phyloP scores from a whole-genome alignment of 371 early-diverging fungal species.

The Mortierella sp. region DNA sequence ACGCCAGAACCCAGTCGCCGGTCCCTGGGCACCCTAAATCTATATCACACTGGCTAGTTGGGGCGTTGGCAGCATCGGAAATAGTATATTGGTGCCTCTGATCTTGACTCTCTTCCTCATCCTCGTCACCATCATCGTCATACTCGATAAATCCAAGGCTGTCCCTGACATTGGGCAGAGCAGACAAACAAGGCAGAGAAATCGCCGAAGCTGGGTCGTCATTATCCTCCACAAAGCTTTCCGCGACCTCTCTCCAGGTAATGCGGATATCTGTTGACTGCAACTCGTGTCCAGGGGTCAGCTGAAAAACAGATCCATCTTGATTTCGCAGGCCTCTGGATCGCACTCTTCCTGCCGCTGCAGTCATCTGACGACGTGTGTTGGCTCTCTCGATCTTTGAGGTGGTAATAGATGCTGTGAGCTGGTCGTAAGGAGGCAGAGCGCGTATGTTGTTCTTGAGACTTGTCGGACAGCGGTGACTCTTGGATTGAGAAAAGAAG shows the following conservation, averaged over 20 bases:
- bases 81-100: neutral
- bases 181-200: neutral
- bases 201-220: neutral
- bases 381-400: neutral
- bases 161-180: neutral
- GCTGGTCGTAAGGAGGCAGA: constrained; percentile 10
- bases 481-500: constrained; percentile 30
- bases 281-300: neutral
- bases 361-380: neutral
- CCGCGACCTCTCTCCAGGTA: neutral
- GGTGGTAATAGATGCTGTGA: neutral
- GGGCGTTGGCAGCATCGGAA: neutral
- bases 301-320: neutral
- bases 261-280: neutral
- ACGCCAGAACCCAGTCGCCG: neutral
- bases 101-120: neutral
- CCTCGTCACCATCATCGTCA: neutral
- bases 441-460: constrained; percentile 17
- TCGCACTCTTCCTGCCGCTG: neutral
- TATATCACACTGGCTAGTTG: neutral
- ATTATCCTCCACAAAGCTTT: neutral
- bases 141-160: constrained; percentile 25
- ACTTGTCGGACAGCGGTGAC: constrained; percentile 25
- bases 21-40: neutral
- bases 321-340: neutral